Evolutionary conservation across 2,329 filamentous ascomycete genomes (phyloP).

Genomic region (Lachnellula cervina): DNA sequence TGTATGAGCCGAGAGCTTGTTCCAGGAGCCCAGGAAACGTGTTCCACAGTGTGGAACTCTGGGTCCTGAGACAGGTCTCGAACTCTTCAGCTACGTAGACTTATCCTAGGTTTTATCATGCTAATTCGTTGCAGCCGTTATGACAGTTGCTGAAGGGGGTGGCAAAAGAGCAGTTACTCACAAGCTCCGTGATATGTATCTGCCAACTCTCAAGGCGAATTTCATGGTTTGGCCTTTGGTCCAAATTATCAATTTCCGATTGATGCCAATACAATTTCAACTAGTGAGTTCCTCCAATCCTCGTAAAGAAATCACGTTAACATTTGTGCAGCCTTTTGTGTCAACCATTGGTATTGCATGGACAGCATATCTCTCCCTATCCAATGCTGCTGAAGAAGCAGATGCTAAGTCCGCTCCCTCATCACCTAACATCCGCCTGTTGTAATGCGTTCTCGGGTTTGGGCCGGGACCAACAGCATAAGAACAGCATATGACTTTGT

Average conservation of each 20-base stretch:
- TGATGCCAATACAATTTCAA: slow-evolving; percentile 94
- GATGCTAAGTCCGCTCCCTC: slow-evolving; percentile 30
- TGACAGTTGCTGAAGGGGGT: slow-evolving; percentile 93
- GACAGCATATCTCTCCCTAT: slow-evolving; percentile 93
- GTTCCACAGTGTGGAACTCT: too few species aligned
- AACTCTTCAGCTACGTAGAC: too few species aligned
- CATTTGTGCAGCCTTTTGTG: slow-evolving; percentile 70
- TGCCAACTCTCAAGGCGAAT: slow-evolving; percentile 93
- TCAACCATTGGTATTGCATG: slow-evolving; percentile 94
- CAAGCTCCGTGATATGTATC: slow-evolving; percentile 91
- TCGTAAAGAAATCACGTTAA: slow-evolving; percentile 5
- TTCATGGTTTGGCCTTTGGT: slow-evolving; percentile 93
- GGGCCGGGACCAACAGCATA: slow-evolving; percentile 12
- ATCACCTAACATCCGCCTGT: slow-evolving; percentile 31
- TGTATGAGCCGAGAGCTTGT: too few species aligned
- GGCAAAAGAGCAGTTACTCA: slow-evolving; percentile 70
- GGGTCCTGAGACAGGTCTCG: too few species aligned
- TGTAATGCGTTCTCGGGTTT: slow-evolving; percentile 23
- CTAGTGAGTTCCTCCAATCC: slow-evolving; percentile 59
- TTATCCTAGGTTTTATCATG: background rate
- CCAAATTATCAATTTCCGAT: slow-evolving; percentile 91
- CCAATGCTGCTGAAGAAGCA: slow-evolving; percentile 68
- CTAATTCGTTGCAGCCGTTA: slow-evolving; percentile 53
- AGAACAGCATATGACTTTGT: background rate
- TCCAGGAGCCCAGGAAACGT: too few species aligned